A percentile compares a stretch with the other conserved stretches of the same genome.
Evolutionary conservation across 495 filamentous ascomycete species (phyloP).

Genomic region (Rostrohypoxylon terebratum): DNA sequence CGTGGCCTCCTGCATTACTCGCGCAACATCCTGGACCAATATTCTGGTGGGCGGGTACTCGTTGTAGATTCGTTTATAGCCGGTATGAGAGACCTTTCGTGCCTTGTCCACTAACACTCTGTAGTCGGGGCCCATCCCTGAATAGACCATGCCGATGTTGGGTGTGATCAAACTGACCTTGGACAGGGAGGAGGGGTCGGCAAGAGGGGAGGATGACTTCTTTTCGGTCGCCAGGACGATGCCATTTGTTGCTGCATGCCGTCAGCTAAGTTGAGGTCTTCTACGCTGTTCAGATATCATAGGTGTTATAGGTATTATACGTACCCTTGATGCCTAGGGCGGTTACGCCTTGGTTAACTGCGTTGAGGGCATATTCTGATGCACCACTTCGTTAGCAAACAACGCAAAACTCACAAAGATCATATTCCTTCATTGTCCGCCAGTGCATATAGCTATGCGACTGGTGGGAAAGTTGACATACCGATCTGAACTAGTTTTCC

Average conservation of each 20-base stretch:
- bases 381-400: slow-evolving; percentile 47
- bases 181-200: slow-evolving; percentile 91
- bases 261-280: slow-evolving; percentile 5
- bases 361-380: slow-evolving; percentile 98
- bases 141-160: slow-evolving; percentile 99
- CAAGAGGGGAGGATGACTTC: slow-evolving; percentile 96
- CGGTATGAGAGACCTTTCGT: slow-evolving; percentile 97
- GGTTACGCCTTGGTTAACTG: slow-evolving; percentile 98
- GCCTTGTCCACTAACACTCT: slow-evolving; percentile 96
- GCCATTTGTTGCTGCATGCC: slow-evolving; percentile 85
- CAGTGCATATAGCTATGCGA: slow-evolving; percentile 13
- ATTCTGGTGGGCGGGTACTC: slow-evolving; percentile 99
- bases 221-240: slow-evolving; percentile 99
- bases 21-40: slow-evolving; percentile 97
- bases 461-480: slow-evolving; percentile 52
- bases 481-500: slow-evolving; percentile 93
- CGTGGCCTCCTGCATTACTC: slow-evolving; percentile 98
- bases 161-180: slow-evolving; percentile 98
- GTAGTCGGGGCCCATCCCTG: slow-evolving; percentile 99
- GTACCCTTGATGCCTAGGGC: slow-evolving; percentile 97
- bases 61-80: slow-evolving; percentile 99
- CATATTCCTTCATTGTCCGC: background rate
- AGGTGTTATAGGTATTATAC: slow-evolving; percentile 59
- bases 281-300: slow-evolving; percentile 7
- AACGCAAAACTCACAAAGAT: background rate